A percentile compares a stretch with the other conserved stretches of the same genome.
These are phyloP conservation scores for Colletotrichum cereale DNA, from an alignment of 2,329 filamentous ascomycete species.

Conservation along the genomic window DNA sequence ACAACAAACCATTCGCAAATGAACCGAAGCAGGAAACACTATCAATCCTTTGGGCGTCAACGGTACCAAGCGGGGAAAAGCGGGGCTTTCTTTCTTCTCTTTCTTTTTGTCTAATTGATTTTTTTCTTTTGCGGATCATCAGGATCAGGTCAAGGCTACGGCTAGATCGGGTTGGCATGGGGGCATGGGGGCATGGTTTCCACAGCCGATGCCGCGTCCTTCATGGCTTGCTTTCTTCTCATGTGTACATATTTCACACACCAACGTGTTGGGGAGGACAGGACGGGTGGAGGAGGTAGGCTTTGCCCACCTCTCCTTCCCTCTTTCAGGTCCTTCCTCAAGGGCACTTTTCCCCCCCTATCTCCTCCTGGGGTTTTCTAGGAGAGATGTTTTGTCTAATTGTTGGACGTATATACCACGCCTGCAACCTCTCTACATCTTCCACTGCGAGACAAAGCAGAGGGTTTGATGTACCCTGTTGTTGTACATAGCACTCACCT, in stretches of 20 bases:
- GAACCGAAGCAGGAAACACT: constrained; percentile 15
- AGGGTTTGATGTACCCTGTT: constrained; percentile 26
- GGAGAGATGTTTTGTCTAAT: constrained; percentile 29
- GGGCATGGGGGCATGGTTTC: constrained; percentile 13
- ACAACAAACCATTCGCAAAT: constrained; percentile 6
- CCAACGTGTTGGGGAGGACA: constrained; percentile 23
- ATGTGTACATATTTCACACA: constrained; percentile 39
- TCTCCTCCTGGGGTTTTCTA: not conserved
- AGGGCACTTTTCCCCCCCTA: constrained; percentile 5
- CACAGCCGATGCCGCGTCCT: constrained; percentile 30
- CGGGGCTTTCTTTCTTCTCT: constrained; percentile 10
- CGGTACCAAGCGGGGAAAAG: constrained; percentile 36
- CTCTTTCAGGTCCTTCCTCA: not conserved
- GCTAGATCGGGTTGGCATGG: constrained; percentile 13
- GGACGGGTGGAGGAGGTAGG: constrained; percentile 5
- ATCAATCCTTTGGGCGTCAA: constrained; percentile 39
- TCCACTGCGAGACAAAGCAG: constrained; percentile 34
- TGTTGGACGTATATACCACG: constrained; percentile 40
- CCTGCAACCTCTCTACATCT: constrained; percentile 20
- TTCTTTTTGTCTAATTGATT: not conserved
- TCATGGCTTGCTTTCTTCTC: constrained; percentile 35
- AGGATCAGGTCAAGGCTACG: not conserved
- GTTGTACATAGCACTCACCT: constrained; percentile 36
- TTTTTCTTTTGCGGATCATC: constrained; percentile 10
- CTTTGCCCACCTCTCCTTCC: not conserved